Base-by-base conservation (phyloP, 1,284 basidiomycete species). In the Irpex rosettiformis region DNA sequence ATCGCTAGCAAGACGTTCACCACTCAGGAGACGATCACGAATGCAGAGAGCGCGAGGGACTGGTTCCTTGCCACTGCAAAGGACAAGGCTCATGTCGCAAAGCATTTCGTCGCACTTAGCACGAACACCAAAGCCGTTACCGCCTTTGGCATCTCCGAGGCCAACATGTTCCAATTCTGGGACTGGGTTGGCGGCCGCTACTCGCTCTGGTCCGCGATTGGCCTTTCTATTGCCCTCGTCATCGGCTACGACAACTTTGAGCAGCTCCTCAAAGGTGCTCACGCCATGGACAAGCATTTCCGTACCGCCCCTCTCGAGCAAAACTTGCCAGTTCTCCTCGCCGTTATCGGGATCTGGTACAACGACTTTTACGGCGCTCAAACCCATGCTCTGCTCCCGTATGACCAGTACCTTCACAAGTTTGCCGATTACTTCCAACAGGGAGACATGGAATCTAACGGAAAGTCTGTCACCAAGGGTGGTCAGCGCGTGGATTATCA, bases 351-450 rank as follows among this genome's bases (percentile, higher is more conserved):
- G 11, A 84, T 98, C 71, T 99, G 96, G 96, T 98, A 98, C 83
- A 97, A 97, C 73, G 92, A 98, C 79, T 98, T 98, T 75, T 97
- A 95, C 73, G 93, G 91, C 63, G 81, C 96, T 43, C 94, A 98
- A 78, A 98, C 96, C 1, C 94, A 98, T 69, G 94, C 91, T 5
- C 83, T 99, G 52, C 81, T 99, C 30, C 96, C 96, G 3, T 99
- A 99, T 72, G 97, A 99, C 76, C 96, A 99, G 75, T 99, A 99
- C 78, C 79, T 99, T 67, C 93, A 97, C 84, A 97, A 97, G 76
- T 99, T 99, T 71, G 96, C 96, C 58, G 96, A 98, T 77, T 99
- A 99, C 82, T 99, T 99, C 92, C 96, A 99, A 76, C 96, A 99
- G 79, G 96, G 96, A 51, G 96, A 99, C 76, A 99, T 99, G 96